phyloP scores from a whole-genome alignment of 441 rosid genomes.

The Gossypium davidsonii region DNA sequence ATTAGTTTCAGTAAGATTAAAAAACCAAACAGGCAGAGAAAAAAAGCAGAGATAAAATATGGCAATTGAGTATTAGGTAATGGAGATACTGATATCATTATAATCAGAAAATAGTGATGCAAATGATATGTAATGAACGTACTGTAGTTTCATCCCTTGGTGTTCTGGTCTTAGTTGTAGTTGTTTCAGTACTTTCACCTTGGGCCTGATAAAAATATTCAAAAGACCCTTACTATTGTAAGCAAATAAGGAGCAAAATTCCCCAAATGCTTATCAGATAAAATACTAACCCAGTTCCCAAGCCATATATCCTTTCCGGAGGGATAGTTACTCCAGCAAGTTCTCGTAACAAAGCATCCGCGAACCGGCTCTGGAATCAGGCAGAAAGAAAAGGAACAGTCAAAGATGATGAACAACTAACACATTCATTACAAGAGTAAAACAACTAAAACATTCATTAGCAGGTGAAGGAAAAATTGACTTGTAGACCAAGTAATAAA shows the following conservation, averaged over 20 bases:
- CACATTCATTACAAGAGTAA: neutral
- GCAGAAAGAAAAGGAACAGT: neutral
- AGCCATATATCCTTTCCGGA: constrained; percentile 62
- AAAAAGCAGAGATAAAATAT: neutral
- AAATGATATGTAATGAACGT: constrained; percentile 19
- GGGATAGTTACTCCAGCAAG: constrained; percentile 77
- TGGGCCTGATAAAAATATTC: constrained; percentile 46
- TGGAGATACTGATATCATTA: neutral
- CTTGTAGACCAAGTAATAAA: neutral
- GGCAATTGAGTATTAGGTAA: neutral
- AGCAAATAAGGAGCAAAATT: constrained; percentile 5
- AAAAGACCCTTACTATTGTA: neutral
- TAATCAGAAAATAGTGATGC: neutral
- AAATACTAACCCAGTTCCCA: constrained; percentile 78
- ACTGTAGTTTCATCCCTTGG: constrained; percentile 70
- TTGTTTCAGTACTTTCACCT: constrained; percentile 79
- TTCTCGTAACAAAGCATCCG: constrained; percentile 63
- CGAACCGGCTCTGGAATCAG: constrained; percentile 61
- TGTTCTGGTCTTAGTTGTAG: constrained; percentile 77
- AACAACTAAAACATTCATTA: neutral
- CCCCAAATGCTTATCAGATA: neutral
- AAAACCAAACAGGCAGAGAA: neutral
- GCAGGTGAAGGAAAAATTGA: neutral
- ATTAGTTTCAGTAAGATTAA: constrained; percentile 13
- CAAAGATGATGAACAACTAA: neutral